Percentiles rank a stretch among this genome's conserved stretches.
These are phyloP conservation scores for Kalmusia sp. DNA, from an alignment of 2,329 filamentous ascomycete species.

Conservation along the genomic window DNA sequence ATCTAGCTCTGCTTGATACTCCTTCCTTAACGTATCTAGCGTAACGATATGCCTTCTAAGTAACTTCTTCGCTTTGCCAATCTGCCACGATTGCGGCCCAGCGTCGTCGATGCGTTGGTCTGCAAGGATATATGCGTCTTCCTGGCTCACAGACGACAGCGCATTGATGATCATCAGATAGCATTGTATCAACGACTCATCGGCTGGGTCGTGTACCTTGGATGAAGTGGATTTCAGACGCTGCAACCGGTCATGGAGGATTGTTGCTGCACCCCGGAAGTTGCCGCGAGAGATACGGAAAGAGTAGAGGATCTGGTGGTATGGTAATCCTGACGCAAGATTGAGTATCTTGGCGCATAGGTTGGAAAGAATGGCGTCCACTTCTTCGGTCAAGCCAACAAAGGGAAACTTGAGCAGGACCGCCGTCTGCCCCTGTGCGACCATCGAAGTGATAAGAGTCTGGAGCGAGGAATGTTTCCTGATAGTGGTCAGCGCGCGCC, in stretches of 20 bases:
- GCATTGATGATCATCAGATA: constrained; percentile 94
- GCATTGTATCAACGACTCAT: constrained; percentile 69
- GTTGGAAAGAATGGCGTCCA: constrained; percentile 78
- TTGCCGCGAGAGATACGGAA: constrained; percentile 86
- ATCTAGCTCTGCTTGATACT: constrained; percentile 91
- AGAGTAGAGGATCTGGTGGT: constrained; percentile 88
- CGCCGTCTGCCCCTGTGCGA: constrained; percentile 41
- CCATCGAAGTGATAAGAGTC: constrained; percentile 62
- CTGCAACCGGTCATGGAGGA: constrained; percentile 63
- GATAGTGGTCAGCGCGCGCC: constrained; percentile 20
- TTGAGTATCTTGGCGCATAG: constrained; percentile 75
- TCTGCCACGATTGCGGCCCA: constrained; percentile 34
- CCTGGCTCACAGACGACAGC: constrained; percentile 80
- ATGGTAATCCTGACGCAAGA: constrained; percentile 68
- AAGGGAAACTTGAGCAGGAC: constrained; percentile 77
- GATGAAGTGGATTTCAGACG: constrained; percentile 53
- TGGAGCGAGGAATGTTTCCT: constrained; percentile 73
- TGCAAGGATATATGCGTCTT: constrained; percentile 81
- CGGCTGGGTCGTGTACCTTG: constrained; percentile 52
- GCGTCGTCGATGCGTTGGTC: constrained; percentile 55
- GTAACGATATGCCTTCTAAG: constrained; percentile 80
- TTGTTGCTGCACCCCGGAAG: constrained; percentile 77
- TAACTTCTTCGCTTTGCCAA: constrained; percentile 44
- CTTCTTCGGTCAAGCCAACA: constrained; percentile 75
- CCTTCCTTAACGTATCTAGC: constrained; percentile 82